phyloP scores from a whole-genome alignment of 1,284 basidiomycete genomes.

The Pseudozyma thailandica region DNA sequence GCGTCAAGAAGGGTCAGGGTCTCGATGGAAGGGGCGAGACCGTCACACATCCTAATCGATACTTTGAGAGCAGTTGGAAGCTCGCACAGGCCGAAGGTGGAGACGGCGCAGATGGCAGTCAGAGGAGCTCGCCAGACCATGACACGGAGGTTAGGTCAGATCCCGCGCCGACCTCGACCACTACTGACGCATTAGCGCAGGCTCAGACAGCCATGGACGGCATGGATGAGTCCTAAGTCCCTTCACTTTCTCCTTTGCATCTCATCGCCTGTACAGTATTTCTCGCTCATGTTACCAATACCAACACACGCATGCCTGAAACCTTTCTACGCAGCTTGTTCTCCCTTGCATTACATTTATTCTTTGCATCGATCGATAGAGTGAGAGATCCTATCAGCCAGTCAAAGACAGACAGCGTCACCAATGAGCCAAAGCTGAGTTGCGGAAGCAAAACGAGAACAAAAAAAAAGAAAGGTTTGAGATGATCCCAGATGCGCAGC shows the following conservation, averaged over 20 bases:
- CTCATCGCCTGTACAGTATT: constrained; percentile 12
- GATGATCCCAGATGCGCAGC: constrained; percentile 47
- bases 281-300: constrained; percentile 7
- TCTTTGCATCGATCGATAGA: not conserved
- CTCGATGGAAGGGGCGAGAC: constrained; percentile 82
- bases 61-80: constrained; percentile 71
- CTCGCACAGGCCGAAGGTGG: constrained; percentile 18
- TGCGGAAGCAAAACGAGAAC: not conserved
- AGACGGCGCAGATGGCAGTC: constrained; percentile 12
- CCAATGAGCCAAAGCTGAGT: not conserved
- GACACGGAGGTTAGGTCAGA: constrained; percentile 5
- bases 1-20: constrained; percentile 88
- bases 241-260: not conserved
- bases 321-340: no score
- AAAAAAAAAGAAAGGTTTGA: constrained; percentile 49
- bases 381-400: no score
- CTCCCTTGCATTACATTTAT: not conserved
- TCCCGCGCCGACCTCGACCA: constrained; percentile 3
- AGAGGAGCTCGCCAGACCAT: constrained; percentile 17
- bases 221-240: constrained; percentile 34
- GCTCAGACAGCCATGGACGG: constrained; percentile 10
- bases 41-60: constrained; percentile 93
- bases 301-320: constrained; percentile 16
- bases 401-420: no score
- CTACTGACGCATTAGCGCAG: not conserved